Evolutionary conservation across 768 basidiomycete genomes (phyloP).

Genomic region (Boletus speciosus): DNA sequence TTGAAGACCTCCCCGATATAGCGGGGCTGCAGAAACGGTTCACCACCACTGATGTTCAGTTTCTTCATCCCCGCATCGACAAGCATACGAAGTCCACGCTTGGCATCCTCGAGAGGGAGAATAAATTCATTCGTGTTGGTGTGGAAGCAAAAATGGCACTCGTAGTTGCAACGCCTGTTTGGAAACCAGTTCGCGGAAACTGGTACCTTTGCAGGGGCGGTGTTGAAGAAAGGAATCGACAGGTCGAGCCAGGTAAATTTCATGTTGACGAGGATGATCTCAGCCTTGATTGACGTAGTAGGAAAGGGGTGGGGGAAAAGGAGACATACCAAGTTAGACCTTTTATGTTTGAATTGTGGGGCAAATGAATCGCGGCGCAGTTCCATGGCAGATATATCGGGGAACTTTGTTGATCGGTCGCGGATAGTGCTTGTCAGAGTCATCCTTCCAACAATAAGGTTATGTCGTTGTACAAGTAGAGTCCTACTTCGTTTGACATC

Average conservation of each 20-base stretch:
- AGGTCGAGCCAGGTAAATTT: slow-evolving; percentile 17
- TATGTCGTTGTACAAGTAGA: too few species aligned
- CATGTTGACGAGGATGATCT: not conserved
- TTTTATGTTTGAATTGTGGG: not conserved
- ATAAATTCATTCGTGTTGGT: slow-evolving; percentile 35
- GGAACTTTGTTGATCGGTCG: not conserved
- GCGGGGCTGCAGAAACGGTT: slow-evolving; percentile 36
- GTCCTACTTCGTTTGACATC: not conserved
- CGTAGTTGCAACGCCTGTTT: slow-evolving; percentile 32
- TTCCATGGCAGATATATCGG: not conserved
- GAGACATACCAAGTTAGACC: not conserved
- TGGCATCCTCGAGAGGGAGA: slow-evolving; percentile 35
- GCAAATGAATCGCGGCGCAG: not conserved
- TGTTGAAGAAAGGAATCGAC: slow-evolving; percentile 14
- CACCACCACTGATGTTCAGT: slow-evolving; percentile 37
- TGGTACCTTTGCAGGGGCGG: slow-evolving; percentile 9
- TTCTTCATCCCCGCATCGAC: slow-evolving; percentile 34
- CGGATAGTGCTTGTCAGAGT: not conserved
- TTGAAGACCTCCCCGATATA: slow-evolving; percentile 39
- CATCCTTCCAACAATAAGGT: not conserved
- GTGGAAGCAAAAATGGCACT: slow-evolving; percentile 41
- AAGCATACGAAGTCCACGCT: slow-evolving; percentile 32
- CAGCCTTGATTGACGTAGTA: not conserved
- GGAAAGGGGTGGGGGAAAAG: not conserved
- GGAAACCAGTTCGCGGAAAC: slow-evolving; percentile 31